phyloP scores from a whole-genome alignment of 2,329 filamentous ascomycete genomes.

The Byssoonygena ceratinophila region DNA sequence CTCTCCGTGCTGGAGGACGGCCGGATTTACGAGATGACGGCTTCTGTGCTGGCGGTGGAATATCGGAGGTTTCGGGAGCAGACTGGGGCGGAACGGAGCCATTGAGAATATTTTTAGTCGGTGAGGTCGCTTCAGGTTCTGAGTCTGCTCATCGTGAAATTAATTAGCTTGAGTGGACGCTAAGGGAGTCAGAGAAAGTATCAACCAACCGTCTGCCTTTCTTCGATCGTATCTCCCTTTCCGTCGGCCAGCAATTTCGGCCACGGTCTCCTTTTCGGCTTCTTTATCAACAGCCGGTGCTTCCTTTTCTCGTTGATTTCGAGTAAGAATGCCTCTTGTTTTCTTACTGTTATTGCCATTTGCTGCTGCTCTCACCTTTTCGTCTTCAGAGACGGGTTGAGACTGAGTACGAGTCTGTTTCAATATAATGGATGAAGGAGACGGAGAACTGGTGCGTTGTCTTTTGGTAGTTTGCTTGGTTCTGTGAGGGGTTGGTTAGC shows the following conservation, averaged over 20 bases:
- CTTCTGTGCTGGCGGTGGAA: constrained; percentile 28
- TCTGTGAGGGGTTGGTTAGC: constrained; percentile 39
- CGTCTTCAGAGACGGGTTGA: constrained; percentile 55
- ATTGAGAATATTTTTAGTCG: constrained; percentile 34
- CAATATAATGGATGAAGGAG: constrained; percentile 47
- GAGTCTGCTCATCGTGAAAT: constrained; percentile 42
- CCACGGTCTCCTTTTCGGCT: constrained; percentile 57
- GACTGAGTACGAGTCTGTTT: constrained; percentile 38
- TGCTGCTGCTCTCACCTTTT: constrained; percentile 34
- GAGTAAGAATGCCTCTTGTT: constrained; percentile 45
- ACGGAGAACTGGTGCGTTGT: constrained; percentile 70
- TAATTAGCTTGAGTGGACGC: background rate
- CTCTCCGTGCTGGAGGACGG: constrained; percentile 56
- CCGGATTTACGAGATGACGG: constrained; percentile 50
- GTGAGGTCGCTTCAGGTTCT: constrained; percentile 55
- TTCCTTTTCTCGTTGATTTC: constrained; percentile 44
- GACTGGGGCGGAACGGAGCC: constrained; percentile 33
- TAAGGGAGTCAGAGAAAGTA: background rate
- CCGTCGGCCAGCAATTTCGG: constrained; percentile 64
- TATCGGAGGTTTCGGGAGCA: constrained; percentile 36
- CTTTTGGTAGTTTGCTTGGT: constrained; percentile 64
- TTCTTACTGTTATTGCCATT: constrained; percentile 49
- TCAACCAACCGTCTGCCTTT: constrained; percentile 60
- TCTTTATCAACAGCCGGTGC: constrained; percentile 50
- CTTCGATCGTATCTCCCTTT: constrained; percentile 73